A percentile compares a stretch with the other conserved stretches of the same genome.
Conservation (phyloP, 2,329 filamentous ascomycete genomes). For the Aureobasidium sp. region DNA sequence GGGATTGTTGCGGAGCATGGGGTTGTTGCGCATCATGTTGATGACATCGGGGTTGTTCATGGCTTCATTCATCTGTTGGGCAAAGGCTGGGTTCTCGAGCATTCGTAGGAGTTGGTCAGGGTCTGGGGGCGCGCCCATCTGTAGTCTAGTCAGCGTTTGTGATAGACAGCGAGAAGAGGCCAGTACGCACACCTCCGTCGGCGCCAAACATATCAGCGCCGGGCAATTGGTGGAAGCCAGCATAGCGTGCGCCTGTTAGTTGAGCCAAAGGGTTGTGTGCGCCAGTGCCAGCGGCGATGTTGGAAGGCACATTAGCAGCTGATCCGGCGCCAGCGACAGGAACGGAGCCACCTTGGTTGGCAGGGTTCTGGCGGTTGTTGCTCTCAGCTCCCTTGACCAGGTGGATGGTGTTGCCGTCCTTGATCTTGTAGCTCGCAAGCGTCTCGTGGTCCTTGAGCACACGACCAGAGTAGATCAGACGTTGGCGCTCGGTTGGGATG, state of each 20-base stretch:
- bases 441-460: slow-evolving; percentile 94
- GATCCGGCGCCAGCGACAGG: slow-evolving; percentile 32
- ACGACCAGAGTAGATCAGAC: slow-evolving; percentile 93
- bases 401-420: slow-evolving; percentile 90
- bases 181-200: slow-evolving; percentile 71
- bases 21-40: slow-evolving; percentile 60
- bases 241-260: slow-evolving; percentile 86
- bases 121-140: slow-evolving; percentile 86
- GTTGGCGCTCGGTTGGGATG: slow-evolving; percentile 78
- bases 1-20: slow-evolving; percentile 80
- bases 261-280: slow-evolving; percentile 86
- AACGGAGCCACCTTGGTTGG: slow-evolving; percentile 37
- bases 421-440: slow-evolving; percentile 83
- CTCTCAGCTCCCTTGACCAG: slow-evolving; percentile 94
- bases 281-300: slow-evolving; percentile 68
- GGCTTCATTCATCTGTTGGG: slow-evolving; percentile 84
- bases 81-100: slow-evolving; percentile 80
- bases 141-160: not conserved
- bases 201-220: slow-evolving; percentile 84
- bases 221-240: slow-evolving; percentile 82
- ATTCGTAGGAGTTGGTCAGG: slow-evolving; percentile 75
- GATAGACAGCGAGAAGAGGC: accelerated
- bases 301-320: slow-evolving; percentile 57
- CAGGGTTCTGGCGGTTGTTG: slow-evolving; percentile 56
- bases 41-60: slow-evolving; percentile 92